Evolutionary conservation across 352 stramenopile genomes (phyloP), one percentile per base, ranked within the genome.

Genomic region (Poterioochromonas sp.): DNA sequence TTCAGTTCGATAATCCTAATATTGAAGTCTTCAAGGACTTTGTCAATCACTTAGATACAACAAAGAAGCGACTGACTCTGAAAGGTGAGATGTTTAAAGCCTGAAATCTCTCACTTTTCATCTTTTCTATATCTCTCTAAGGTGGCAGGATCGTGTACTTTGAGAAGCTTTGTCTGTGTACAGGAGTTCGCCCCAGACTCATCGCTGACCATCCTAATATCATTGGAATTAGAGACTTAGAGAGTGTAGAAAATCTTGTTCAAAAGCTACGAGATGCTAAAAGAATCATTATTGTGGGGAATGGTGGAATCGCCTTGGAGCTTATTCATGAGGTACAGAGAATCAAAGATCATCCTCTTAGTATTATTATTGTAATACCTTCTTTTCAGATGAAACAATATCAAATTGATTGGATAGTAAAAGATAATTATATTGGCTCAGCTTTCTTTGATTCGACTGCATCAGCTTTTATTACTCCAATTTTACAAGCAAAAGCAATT

Each of bases 251-350:
- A 62, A 60, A 79, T 5, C 37, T 84, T 29, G 34, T 53, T 47
- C 29, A 69, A 35, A 39, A 73, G 43, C 37, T 84, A 26, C 35
- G 34, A 62, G 41, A 41, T 12, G 79, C 79, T 18, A 64, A 39
- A n/a, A 76, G 70, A 18, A 79, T 86, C 41, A 54, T 85, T 34
- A 37, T 85, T n/a, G 49, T 85, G 32, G 82, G 82, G 34, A 85
- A 85, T 68, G 82, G 82, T 37, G 82, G 79, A 15, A 86, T 85
- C 69, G 82, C 82, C 35, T 37, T 86, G 44, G 82, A 85, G 73
- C 53, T 86, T 43, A 81, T 83, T 44, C 80, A 86, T 43, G 73
- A 77, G 29, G 47, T 85, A 35, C 3, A 32, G 3, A 35, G 29
- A 34, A 63, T 32, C 29, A 63, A 34, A 35, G 29, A 8, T 32